Evolutionary conservation across 306 rosid species (phyloP).

Genomic region (Ormosia emarginata): DNA sequence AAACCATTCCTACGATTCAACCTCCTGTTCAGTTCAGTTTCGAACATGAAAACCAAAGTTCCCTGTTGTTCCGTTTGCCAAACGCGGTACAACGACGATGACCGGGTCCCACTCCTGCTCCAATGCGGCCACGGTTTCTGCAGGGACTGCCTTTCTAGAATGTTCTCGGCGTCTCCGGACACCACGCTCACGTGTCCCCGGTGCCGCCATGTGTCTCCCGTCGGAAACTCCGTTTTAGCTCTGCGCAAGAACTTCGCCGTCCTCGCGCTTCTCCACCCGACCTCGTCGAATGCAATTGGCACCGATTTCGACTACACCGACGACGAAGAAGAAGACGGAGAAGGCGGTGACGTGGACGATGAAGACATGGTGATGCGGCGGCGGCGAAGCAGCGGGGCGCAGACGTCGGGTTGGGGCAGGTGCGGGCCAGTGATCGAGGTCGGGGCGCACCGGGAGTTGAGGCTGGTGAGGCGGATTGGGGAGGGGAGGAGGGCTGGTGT

Average conservation of each 20-base stretch:
- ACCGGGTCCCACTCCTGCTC: conserved; percentile 90
- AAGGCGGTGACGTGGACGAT: not conserved
- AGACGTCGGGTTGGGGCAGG: conserved; percentile 63
- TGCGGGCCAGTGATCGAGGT: conserved; percentile 92
- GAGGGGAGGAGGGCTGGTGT: conserved; percentile 74
- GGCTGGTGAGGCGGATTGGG: conserved; percentile 64
- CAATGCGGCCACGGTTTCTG: conserved; percentile 99
- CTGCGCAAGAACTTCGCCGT: conserved; percentile 89
- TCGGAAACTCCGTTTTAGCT: conserved; percentile 87
- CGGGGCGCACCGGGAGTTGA: conserved; percentile 77
- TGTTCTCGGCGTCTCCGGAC: conserved; percentile 74
- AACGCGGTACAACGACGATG: conserved; percentile 96
- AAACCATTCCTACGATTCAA: too few relatives aligned
- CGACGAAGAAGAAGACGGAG: conserved; percentile 36
- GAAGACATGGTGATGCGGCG: conserved; percentile 25
- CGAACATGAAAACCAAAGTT: conserved; percentile 51
- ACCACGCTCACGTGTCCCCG: conserved; percentile 75
- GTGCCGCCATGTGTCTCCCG: conserved; percentile 85
- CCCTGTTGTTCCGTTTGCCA: conserved; percentile 96
- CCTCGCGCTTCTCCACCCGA: conserved; percentile 67
- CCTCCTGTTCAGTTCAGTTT: too few relatives aligned
- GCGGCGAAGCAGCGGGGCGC: conserved; percentile 53
- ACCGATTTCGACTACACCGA: conserved; percentile 60
- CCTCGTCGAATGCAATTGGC: not conserved
- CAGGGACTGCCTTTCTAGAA: conserved; percentile 75